Conservation (phyloP, 192 early-diverging fungal genomes). For the Gryganskiella cystojenkinii region DNA sequence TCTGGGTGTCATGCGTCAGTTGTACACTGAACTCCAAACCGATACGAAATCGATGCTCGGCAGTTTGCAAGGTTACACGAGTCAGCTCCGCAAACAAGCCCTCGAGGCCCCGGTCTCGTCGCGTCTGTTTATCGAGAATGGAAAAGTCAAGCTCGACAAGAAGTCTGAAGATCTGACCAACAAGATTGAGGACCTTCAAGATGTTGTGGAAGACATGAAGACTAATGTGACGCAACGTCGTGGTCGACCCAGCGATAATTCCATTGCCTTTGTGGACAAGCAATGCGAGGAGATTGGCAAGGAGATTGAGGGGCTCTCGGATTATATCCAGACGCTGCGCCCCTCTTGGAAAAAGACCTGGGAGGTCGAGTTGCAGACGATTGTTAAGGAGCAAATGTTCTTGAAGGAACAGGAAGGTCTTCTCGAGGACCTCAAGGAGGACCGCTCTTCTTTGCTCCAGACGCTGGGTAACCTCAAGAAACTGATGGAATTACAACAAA, state of each 20-base stretch:
- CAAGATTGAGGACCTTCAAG: constrained; percentile 71
- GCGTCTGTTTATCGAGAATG: constrained; percentile 63
- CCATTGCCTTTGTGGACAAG: constrained; percentile 60
- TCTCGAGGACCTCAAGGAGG: constrained; percentile 74
- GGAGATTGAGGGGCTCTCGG: constrained; percentile 61
- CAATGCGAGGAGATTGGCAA: constrained; percentile 60
- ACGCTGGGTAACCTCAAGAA: constrained; percentile 68
- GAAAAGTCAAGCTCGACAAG: constrained; percentile 61
- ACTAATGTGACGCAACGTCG: constrained; percentile 74
- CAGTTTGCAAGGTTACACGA: constrained; percentile 43
- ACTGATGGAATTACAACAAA: constrained; percentile 63
- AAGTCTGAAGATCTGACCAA: constrained; percentile 55
- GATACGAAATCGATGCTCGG: constrained; percentile 53
- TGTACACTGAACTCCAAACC: constrained; percentile 60
- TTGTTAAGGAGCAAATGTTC: constrained; percentile 79
- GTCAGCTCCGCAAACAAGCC: constrained; percentile 32
- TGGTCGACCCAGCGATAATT: constrained; percentile 60
- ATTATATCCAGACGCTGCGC: constrained; percentile 67
- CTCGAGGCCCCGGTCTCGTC: constrained; percentile 29
- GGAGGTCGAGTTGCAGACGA: constrained; percentile 84
- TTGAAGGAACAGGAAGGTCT: constrained; percentile 80
- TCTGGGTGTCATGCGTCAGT: constrained; percentile 53
- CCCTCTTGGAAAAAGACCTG: constrained; percentile 81
- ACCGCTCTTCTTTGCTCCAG: constrained; percentile 64
- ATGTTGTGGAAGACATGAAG: constrained; percentile 74